Percentiles rank a stretch among this genome's conserved stretches.
phyloP scores from a whole-genome alignment of 768 basidiomycete species.

The Macrolepiota dolichaula region DNA sequence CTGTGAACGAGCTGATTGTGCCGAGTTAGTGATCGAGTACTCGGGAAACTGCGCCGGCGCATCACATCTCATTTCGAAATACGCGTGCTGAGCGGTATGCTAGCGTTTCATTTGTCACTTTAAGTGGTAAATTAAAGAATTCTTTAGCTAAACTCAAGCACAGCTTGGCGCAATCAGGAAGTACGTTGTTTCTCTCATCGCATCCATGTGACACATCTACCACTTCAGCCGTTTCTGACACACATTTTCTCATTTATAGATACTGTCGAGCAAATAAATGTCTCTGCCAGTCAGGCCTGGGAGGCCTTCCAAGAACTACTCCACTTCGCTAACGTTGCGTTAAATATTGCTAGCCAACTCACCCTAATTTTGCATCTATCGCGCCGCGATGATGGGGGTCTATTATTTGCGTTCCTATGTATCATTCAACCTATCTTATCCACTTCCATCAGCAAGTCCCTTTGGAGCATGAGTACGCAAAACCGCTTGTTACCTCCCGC shows the following conservation, averaged over 20 bases:
- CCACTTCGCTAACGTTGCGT: neutral
- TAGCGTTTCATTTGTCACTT: neutral
- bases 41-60: neutral
- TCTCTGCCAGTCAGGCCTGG: slow-evolving; percentile 2
- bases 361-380: slow-evolving; percentile 3
- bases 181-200: slow-evolving; percentile 4
- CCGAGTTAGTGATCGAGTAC: neutral
- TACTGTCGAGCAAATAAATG: neutral
- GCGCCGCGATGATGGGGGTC: slow-evolving; percentile 1
- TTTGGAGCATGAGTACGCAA: slow-evolving; percentile 13
- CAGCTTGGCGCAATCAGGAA: slow-evolving; percentile 3
- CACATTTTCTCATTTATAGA: neutral
- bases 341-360: slow-evolving; percentile 8
- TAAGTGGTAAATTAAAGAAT: neutral
- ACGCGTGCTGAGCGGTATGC: slow-evolving; percentile 8
- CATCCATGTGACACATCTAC: neutral
- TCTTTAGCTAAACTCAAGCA: neutral
- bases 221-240: no score
- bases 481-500: neutral
- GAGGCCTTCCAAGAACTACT: neutral
- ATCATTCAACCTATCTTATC: slow-evolving; percentile 1
- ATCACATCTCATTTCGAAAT: slow-evolving; percentile 7
- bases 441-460: neutral
- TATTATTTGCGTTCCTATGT: slow-evolving; percentile 2
- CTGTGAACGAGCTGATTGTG: no score